These are phyloP conservation scores for Fusarium redolens DNA, from an alignment of 2,329 filamentous ascomycete genomes.

Conservation along the genomic window DNA sequence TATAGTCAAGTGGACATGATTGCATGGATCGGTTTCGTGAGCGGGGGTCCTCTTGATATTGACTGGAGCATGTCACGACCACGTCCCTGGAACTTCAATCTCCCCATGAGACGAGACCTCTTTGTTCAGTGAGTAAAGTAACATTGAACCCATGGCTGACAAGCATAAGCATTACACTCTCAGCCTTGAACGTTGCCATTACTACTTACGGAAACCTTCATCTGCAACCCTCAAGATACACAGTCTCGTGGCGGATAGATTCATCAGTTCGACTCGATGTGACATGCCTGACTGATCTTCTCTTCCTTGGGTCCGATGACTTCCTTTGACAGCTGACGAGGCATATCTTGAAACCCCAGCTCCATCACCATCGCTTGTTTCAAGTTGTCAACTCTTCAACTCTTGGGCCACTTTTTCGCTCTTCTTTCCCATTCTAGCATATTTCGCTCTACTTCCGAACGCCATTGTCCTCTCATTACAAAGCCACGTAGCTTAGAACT, in stretches of 20 bases:
- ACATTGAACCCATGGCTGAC: neutral
- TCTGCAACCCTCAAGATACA: slow-evolving; percentile 3
- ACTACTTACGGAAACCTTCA: neutral
- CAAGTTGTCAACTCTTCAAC: slow-evolving; percentile 8
- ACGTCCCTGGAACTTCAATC: slow-evolving; percentile 39
- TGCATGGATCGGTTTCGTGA: slow-evolving; percentile 31
- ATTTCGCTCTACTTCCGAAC: slow-evolving; percentile 2
- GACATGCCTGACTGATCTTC: neutral
- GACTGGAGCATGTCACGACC: slow-evolving; percentile 40
- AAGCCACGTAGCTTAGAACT: neutral
- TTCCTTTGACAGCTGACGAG: slow-evolving; percentile 29
- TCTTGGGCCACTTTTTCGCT: slow-evolving; percentile 11
- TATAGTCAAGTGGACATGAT: slow-evolving; percentile 26
- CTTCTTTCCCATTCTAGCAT: neutral
- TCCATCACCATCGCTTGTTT: slow-evolving; percentile 30
- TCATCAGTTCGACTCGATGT: neutral
- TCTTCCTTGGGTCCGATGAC: slow-evolving; percentile 15
- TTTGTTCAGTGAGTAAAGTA: neutral
- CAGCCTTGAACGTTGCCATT: slow-evolving; percentile 7
- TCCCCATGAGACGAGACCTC: slow-evolving; percentile 12
- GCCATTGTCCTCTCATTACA: neutral
- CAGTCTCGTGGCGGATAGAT: neutral
- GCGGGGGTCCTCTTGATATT: slow-evolving; percentile 28
- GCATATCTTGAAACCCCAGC: slow-evolving; percentile 38
- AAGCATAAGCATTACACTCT: neutral